Evolutionary conservation across 1,139 yeast species (phyloP).

Genomic region (Meyerozyma guilliermondii): DNA sequence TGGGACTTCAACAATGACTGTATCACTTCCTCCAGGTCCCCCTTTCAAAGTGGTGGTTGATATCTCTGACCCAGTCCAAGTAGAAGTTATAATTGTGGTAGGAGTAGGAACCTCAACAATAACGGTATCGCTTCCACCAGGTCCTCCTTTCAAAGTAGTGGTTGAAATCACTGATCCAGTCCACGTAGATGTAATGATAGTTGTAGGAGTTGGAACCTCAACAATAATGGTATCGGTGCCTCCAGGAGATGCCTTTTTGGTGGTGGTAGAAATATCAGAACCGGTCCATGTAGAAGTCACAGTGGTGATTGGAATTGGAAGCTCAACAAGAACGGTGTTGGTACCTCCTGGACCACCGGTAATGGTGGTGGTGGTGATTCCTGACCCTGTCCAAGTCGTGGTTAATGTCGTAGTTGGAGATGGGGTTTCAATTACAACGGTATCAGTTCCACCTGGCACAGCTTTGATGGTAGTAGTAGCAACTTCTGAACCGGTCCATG

Average conservation of each 20-base stretch:
- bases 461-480: not conserved
- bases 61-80: constrained; percentile 10
- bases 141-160: constrained; percentile 9
- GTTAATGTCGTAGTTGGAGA: constrained; percentile 7
- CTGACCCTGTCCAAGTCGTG: constrained; percentile 10
- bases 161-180: constrained; percentile 10
- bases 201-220: constrained; percentile 7
- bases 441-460: not conserved
- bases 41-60: constrained; percentile 7
- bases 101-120: constrained; percentile 7
- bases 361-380: not conserved
- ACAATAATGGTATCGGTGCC: constrained; percentile 10
- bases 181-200: constrained; percentile 6
- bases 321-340: not conserved
- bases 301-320: constrained; percentile 9
- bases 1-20: constrained; percentile 9
- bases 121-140: constrained; percentile 9
- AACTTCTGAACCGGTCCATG: not conserved
- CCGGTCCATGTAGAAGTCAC: constrained; percentile 10
- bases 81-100: constrained; percentile 10
- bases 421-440: constrained; percentile 3
- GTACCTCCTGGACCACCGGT: constrained; percentile 4
- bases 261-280: too few species aligned
- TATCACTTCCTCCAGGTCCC: constrained; percentile 6
- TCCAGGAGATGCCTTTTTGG: too few species aligned